A percentile compares a stretch with the other conserved stretches of the same genome.
These are phyloP conservation scores for Elaeagnus macrophylla DNA, from an alignment of 306 rosid genomes.

Conservation along the genomic window DNA sequence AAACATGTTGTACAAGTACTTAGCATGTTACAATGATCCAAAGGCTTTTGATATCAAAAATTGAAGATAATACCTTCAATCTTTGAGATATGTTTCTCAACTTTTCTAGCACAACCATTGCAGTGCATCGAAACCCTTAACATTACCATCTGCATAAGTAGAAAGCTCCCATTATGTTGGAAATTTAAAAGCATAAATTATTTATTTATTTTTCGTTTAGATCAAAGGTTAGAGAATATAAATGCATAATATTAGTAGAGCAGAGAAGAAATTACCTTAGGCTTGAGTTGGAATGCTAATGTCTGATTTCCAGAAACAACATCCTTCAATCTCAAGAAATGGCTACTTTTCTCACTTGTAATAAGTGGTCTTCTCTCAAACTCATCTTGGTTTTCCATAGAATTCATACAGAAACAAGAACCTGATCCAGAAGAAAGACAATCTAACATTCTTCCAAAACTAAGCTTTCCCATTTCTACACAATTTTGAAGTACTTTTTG, in stretches of 20 bases:
- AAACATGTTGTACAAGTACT: no score
- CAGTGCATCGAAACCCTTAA: conserved; percentile 92
- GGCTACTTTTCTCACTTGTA: conserved; percentile 23
- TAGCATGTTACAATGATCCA: no score
- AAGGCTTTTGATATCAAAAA: background rate
- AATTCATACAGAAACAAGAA: conserved; percentile 64
- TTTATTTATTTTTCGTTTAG: background rate
- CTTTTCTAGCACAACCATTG: conserved; percentile 81
- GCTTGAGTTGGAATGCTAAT: conserved; percentile 82
- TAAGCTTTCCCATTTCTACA: conserved; percentile 60
- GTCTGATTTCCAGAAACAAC: conserved; percentile 71
- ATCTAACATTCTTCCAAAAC: conserved; percentile 51
- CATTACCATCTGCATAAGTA: conserved; percentile 53
- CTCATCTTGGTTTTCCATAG: conserved; percentile 43
- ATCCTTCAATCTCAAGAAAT: conserved; percentile 56
- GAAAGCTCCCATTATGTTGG: background rate
- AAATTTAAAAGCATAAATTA: background rate
- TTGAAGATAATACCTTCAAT: conserved; percentile 48
- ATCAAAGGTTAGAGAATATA: background rate
- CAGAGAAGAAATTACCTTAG: conserved; percentile 39
- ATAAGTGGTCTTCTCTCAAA: conserved; percentile 51
- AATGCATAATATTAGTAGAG: background rate
- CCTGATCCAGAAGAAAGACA: conserved; percentile 48
- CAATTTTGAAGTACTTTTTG: background rate
- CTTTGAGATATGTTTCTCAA: conserved; percentile 79